Evolutionary conservation across 2,329 filamentous ascomycete species (phyloP), one percentile per base, ranked within the genome.

Genomic region (Trichoderma polysporum): DNA sequence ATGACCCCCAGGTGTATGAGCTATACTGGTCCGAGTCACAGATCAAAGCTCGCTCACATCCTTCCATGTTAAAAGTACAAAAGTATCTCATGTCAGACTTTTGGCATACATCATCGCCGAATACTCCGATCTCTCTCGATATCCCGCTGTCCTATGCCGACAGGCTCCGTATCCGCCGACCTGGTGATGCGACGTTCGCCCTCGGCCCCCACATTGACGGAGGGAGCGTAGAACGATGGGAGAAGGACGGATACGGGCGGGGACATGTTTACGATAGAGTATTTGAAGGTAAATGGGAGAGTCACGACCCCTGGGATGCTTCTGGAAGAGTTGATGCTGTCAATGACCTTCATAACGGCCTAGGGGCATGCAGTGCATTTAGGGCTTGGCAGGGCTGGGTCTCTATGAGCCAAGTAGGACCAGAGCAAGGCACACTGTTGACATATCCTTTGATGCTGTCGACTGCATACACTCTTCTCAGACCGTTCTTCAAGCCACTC

Each of bases 371-470:
- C 78, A 90, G 86, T 53, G 92, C 93, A 82, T 93, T 97, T 78
- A 86, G 94, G 45, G 91, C 93, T 84, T 94, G 92, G 77, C 94
- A 97, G 79, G 94, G 93, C 19, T 97, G 94, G 94, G 78, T 97
- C 61, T 87, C 86, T 68, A 90, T 97, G 84, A 93, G 90, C 67
- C 80, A 82, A n/a, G 90, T 88, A 0, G 88, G 84, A 0, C 91
- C 92, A 0, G 83, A 84, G 5, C 89, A 97, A 79, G 94, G 94
- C 0, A 95, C 93, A 0, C 79, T 97, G 61, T 83, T 92, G 50
- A 91, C 97, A 2, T 94, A 94, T 73, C 94, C 94, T 0, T 81
- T 96, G 61, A 79, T 95, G 53, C 85, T 92, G 63, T 88, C 91
- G 0, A 95, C 91, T 0, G 89, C 91, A 0, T 97, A 97, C 74